Base-by-base conservation (phyloP, 805 yeast species). In the Barnettozyma vustinii region DNA sequence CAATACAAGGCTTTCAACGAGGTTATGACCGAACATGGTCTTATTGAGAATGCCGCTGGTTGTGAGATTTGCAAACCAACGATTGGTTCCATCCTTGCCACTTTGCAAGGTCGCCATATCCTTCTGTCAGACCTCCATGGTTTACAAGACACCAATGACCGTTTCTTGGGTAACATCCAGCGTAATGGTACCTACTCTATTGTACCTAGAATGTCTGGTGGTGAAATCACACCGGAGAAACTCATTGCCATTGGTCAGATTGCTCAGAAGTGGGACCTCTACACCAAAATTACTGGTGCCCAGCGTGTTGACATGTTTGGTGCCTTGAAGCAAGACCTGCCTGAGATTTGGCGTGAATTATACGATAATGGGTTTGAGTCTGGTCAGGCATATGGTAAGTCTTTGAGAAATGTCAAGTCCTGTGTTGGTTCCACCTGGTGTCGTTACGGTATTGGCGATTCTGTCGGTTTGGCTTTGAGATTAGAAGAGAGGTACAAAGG, bases 391-490 rank as follows among this genome's bases (percentile, higher is more conserved):
- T 67, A 67, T 50, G 71, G 71, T 39, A 67, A 67, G 53, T 58
- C 66, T 23, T 52, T 67, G 48, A 58, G 71, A 42, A 64, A 67
- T 37, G 71, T 67, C 46, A 67, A 67, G 52, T 67, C 71, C 1
- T 67, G 71, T 54, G 71, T 67, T 36, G 71, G 71, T 6, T 60
- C 69, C 2, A 66, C 71, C 1, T 67, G 71, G 71, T 67, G 71
- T 50, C 59, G 71, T 36, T 67, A 59, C 45, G 71, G 71, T 43
- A 65, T 67, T 45, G 71, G 71, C 26, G 71, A 67, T 49, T 64
- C 69, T 23, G 71, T 67, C 13, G 71, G 71, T n/a, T 51, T 67
- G 47, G 71, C 71, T 4, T 56, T 67, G 16, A 57, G 70, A 45
- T 53, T 67, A 9, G 72, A 67, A 42, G 71, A 67, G 50, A 56